Conservation (phyloP, 2,329 filamentous ascomycete species). For the Piedraia hortae region DNA sequence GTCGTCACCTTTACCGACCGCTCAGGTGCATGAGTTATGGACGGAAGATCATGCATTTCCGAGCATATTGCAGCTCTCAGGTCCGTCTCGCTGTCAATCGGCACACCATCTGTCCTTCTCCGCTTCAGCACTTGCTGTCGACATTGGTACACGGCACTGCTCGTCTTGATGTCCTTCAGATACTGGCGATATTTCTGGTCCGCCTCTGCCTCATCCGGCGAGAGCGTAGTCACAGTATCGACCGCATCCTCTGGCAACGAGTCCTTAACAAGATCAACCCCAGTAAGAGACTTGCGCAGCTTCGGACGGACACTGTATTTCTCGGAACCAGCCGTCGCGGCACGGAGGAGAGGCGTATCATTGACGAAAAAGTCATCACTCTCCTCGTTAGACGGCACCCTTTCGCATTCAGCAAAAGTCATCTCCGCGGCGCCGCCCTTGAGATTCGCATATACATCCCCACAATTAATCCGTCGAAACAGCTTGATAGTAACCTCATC, state of each 20-base stretch:
- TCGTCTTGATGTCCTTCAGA: constrained; percentile 16
- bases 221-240: constrained; percentile 16
- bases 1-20: constrained; percentile 22
- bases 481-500: constrained; percentile 22
- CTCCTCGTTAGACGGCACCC: constrained; percentile 13
- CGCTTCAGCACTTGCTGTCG: constrained; percentile 9
- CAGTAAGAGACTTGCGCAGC: constrained; percentile 14
- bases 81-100: constrained; percentile 17
- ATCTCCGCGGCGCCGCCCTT: constrained; percentile 26
- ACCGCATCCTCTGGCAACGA: constrained; percentile 14
- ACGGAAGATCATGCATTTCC: constrained; percentile 20
- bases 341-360: constrained; percentile 20
- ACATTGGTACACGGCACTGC: constrained; percentile 15
- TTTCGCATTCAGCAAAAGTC: constrained; percentile 18
- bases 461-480: constrained; percentile 23
- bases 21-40: constrained; percentile 23
- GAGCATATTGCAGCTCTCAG: constrained; percentile 24
- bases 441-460: constrained; percentile 26
- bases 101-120: constrained; percentile 9
- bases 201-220: constrained; percentile 19
- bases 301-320: constrained; percentile 5
- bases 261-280: constrained; percentile 14
- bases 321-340: constrained; percentile 14
- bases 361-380: constrained; percentile 15
- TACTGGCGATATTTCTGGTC: constrained; percentile 17